Base-by-base conservation (phyloP, 73 alveolate genomes). In the Blepharisma japonicum region DNA sequence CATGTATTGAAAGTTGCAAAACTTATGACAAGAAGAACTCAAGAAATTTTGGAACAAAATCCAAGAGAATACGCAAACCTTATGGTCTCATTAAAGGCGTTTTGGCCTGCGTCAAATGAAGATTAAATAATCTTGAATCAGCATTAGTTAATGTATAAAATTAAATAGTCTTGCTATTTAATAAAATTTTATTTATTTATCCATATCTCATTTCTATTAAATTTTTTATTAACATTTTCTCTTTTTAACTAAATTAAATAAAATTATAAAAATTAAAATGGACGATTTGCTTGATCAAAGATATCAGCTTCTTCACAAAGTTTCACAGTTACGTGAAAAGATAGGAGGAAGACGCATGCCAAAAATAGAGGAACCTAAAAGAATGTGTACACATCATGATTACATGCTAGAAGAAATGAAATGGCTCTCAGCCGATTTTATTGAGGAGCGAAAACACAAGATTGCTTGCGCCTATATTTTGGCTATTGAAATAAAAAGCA, bases 341-440 rank as follows among this genome's bases (percentile, higher is more conserved):
- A 61, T 61, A 8, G 74, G 74, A 25, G 74, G 74, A 14, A 61
- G 74, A 61, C 38, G 74, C 11, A 14, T 61, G 38, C 74, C 74
- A 61, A 61, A 39, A 25, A 61, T 61, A 8, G 18, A 39, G 2
- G 74, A 61, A 61, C 74, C 74, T 18, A 61, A 14, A 18, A n/a
- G 74, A 14, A 39, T 14, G 23, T 61, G 47, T 48, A 61, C 74
- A 18, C 74, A 61, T 4, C 23, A 39, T n/a, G 74, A 61, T 39
- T 61, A 61, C 74, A 14, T 61, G 47, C 46, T 61, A 20, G 74
- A 61, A 5, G 74, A 61, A 25, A 61, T 61, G 74, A 61, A 61
- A 25, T 61, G 74, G 74, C 38, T 61, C 2, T n/a, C 74, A n/a
- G 23, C 38, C 3, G 74, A 61, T 39, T 61, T 61, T 25, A 61